Conservation (phyloP, 2,329 filamentous ascomycete species). For the Fusarium sp. region DNA sequence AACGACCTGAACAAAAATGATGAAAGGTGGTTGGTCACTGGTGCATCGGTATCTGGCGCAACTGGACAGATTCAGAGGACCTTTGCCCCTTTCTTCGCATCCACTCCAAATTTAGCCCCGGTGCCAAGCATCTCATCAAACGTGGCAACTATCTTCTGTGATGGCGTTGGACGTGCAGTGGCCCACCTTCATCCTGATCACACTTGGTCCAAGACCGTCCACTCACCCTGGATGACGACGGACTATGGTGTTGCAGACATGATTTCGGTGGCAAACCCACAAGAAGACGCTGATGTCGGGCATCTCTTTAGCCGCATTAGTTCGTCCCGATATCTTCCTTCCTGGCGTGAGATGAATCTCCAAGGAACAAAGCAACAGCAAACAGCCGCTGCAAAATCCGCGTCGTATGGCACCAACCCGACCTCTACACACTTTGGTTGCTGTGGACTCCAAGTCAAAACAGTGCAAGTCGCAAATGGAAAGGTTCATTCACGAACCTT, state of each 20-base stretch:
- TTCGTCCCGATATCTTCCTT: neutral
- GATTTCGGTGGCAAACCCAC: neutral
- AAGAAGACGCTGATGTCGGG: neutral
- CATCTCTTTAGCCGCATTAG: neutral
- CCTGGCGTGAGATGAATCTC: neutral
- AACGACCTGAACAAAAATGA: neutral
- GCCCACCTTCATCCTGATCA: neutral
- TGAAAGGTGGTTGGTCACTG: neutral
- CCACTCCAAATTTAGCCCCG: too few relatives aligned
- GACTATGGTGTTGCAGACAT: neutral
- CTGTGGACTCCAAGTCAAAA: neutral
- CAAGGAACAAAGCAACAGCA: neutral
- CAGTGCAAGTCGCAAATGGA: neutral
- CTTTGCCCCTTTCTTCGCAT: too few relatives aligned
- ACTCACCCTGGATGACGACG: neutral
- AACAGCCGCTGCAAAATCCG: neutral
- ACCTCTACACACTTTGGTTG: neutral
- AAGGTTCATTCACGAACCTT: neutral
- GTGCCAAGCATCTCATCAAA: too few relatives aligned
- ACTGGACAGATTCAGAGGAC: too few relatives aligned
- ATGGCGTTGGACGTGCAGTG: neutral
- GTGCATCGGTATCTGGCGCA: neutral
- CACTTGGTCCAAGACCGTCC: neutral
- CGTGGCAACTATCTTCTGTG: neutral
- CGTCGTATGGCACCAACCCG: neutral